Base-by-base conservation (phyloP, 441 rosid genomes). In the Macaranga tanarius region DNA sequence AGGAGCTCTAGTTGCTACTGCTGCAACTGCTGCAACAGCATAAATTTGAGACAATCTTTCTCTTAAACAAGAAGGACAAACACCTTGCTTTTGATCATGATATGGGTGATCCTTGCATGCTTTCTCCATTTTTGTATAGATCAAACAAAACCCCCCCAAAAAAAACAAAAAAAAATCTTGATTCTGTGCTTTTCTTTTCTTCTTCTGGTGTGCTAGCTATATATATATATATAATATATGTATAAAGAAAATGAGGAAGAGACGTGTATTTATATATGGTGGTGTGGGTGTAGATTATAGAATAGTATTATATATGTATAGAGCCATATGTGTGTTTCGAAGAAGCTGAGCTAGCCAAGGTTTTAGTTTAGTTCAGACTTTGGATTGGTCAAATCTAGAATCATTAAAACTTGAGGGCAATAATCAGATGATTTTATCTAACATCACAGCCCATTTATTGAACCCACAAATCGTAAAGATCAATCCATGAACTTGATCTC, bases 61-160 rank as follows among this genome's bases (percentile, higher is more conserved):
- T 66, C 93, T 68, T 6, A 93, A 82, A 73, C 98, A 93, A 57
- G 79, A 85, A 0, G 98, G 83, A 69, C 98, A 93, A 38, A 91
- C 91, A 45, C 98, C 98, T 79, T 77, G 81, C 19, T 69, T 73
- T 10, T 82, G 79, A 31, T 73, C 79, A 60, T 83, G 84, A 56
- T 74, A 63, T 13, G 84, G 84, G 72, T 93, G 98, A 74, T 71
- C 84, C 73, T 70, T 74, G 86, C 98, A 91, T 13, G 60, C 81
- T 73, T 65, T 47, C 56, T 68, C 76, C 34, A 70, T 31, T 60
- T 75, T 83, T 80, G 8, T 42, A 34, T 44, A 57, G 0, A 31
- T 17, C 52, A 42, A 1, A 58, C 5, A 26, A 3, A 58, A 6
- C 4, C 17, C 7, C n/a, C n/a, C n/a, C n/a, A n/a, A 25, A 25